Evolutionary conservation across 129 eudicot genomes (phyloP).

Genomic region (Erigeron canadensis): DNA sequence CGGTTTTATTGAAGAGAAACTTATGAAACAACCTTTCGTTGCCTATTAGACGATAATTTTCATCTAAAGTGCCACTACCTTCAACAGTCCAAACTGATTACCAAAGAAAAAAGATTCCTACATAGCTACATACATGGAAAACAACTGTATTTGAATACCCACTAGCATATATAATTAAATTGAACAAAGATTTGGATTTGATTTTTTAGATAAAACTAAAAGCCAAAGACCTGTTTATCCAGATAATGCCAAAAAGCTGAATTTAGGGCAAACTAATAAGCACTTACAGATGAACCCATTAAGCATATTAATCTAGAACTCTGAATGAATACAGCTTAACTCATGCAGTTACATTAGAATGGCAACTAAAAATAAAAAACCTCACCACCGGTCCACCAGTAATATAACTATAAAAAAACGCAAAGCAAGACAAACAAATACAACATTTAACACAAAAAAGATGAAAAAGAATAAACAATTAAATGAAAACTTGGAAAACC

Average conservation of each 20-base stretch:
- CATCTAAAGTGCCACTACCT: constrained; percentile 5
- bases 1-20: neutral
- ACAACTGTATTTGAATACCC: neutral
- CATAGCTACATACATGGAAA: neutral
- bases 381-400: too few species aligned
- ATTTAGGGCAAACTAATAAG: constrained; percentile 1
- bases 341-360: constrained; percentile 4
- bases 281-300: constrained; percentile 1
- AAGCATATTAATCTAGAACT: constrained; percentile 13
- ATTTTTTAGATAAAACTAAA: constrained; percentile 8
- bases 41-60: too few species aligned
- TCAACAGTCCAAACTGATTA: neutral
- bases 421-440: neutral
- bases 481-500: constrained; percentile 21
- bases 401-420: too few species aligned
- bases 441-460: constrained; percentile 11
- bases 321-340: constrained; percentile 2
- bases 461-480: constrained; percentile 7
- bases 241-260: constrained; percentile 13
- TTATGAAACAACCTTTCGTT: constrained; percentile 5
- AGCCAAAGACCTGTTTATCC: too few species aligned
- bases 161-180: neutral
- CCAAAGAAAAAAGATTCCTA: neutral
- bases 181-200: neutral
- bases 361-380: too few species aligned